A percentile compares a stretch with the other conserved stretches of the same genome.
phyloP scores from a whole-genome alignment of 2,329 filamentous ascomycete genomes.

The Allantophomopsis lycopodina region DNA sequence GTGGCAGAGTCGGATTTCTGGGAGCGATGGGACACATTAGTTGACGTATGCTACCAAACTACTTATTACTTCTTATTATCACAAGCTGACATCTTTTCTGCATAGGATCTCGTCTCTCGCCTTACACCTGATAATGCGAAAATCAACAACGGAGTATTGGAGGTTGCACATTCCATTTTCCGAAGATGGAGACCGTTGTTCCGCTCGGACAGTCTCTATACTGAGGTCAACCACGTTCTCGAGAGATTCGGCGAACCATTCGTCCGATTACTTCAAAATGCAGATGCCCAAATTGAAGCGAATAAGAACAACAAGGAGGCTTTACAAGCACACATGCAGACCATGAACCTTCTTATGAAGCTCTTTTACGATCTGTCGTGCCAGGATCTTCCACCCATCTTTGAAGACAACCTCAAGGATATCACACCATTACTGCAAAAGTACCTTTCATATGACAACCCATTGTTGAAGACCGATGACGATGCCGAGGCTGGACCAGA shows the following conservation, averaged over 20 bases:
- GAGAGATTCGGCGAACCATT: conserved; percentile 74
- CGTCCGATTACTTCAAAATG: conserved; percentile 62
- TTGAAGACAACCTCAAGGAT: conserved; percentile 73
- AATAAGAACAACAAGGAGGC: conserved; percentile 63
- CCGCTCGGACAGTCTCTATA: conserved; percentile 82
- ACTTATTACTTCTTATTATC: not conserved
- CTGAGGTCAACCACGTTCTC: conserved; percentile 93
- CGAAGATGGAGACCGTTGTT: conserved; percentile 90
- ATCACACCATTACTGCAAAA: conserved; percentile 78
- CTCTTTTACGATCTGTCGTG: conserved; percentile 95
- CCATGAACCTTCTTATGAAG: conserved; percentile 79
- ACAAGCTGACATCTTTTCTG: conserved; percentile 1
- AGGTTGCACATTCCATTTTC: conserved; percentile 97
- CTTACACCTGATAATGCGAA: conserved; percentile 70
- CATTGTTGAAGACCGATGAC: conserved; percentile 70
- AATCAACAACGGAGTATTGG: conserved; percentile 85
- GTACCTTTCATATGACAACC: conserved; percentile 81
- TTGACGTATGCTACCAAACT: conserved; percentile 42
- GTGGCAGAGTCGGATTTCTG: conserved; percentile 98
- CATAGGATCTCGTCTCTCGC: conserved; percentile 71
- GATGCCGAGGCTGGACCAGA: conserved; percentile 77
- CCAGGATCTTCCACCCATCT: conserved; percentile 87
- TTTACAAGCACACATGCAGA: conserved; percentile 68
- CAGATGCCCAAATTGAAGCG: conserved; percentile 57
- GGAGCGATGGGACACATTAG: conserved; percentile 90